phyloP scores from a whole-genome alignment of 2,329 filamentous ascomycete genomes.

The Aspergillus ibericus region DNA sequence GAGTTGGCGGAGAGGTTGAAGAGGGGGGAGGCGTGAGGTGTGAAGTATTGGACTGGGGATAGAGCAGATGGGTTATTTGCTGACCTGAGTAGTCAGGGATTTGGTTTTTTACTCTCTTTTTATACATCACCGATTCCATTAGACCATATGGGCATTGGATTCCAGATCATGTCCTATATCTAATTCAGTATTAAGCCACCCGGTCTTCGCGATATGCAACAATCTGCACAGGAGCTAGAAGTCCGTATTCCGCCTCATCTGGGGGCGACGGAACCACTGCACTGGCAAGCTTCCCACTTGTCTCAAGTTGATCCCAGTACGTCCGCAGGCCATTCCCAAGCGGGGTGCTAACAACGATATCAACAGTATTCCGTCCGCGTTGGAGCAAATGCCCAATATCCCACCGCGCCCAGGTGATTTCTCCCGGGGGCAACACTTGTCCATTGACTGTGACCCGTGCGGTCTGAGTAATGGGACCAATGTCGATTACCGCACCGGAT shows the following conservation, averaged over 20 bases:
- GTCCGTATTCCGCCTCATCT: background rate
- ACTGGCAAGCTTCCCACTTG: background rate
- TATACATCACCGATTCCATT: background rate
- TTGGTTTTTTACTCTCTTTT: too few relatives aligned
- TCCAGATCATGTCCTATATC: too few relatives aligned
- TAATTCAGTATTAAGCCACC: background rate
- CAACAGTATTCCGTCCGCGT: background rate
- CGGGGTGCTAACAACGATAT: background rate
- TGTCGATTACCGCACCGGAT: constrained; percentile 15
- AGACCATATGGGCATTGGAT: too few relatives aligned
- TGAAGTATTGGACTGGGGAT: too few relatives aligned
- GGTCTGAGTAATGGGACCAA: constrained; percentile 14
- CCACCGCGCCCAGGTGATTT: constrained; percentile 5
- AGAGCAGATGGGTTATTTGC: too few relatives aligned
- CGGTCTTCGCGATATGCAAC: background rate
- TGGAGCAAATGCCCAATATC: background rate
- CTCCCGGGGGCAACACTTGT: constrained; percentile 10
- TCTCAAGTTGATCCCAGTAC: background rate
- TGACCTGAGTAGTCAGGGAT: too few relatives aligned
- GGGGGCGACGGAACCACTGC: background rate
- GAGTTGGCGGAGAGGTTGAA: background rate
- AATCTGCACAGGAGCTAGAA: background rate
- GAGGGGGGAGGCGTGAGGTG: background rate
- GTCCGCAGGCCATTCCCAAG: background rate
- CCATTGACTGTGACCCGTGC: constrained; percentile 15